Evolutionary conservation across 78 protist species (phyloP).

Genomic region (Isochrysis galbana): DNA sequence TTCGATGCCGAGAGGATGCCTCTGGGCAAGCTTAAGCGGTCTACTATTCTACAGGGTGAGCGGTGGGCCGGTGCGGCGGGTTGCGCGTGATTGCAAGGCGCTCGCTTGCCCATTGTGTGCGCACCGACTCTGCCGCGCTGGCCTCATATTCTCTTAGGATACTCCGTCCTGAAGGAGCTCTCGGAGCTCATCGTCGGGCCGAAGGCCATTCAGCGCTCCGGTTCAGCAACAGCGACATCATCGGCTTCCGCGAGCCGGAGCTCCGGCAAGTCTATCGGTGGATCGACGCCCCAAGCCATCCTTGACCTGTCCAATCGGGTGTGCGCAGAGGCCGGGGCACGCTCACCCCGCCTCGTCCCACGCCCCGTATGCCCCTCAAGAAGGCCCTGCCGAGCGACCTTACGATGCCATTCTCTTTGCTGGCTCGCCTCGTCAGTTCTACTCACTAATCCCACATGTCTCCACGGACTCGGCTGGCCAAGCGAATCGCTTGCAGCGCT

Average conservation of each 20-base stretch:
- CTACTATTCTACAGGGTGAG: slow-evolving; percentile 51
- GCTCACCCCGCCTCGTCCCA: too few species aligned
- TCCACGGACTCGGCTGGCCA: background rate
- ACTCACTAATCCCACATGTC: background rate
- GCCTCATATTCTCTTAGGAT: slow-evolving; percentile 46
- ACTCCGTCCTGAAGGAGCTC: background rate
- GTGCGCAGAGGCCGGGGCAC: too few species aligned
- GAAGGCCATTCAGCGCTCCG: background rate
- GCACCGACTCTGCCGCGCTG: too few species aligned
- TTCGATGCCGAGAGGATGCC: slow-evolving; percentile 76
- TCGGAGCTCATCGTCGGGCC: background rate
- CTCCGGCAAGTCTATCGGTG: background rate
- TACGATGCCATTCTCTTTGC: too few species aligned
- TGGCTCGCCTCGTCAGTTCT: background rate
- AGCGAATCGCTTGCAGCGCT: background rate
- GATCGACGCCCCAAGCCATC: too few species aligned
- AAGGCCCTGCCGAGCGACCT: too few species aligned
- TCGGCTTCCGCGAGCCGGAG: background rate
- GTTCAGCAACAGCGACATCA: background rate
- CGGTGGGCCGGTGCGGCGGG: slow-evolving; percentile 56
- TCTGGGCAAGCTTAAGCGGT: slow-evolving; percentile 60
- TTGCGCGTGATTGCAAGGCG: background rate
- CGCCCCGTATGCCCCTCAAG: too few species aligned
- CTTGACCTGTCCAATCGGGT: too few species aligned
- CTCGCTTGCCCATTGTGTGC: background rate